Conservation (phyloP, 495 filamentous ascomycete species). For the Baudoinia panamericana region DNA sequence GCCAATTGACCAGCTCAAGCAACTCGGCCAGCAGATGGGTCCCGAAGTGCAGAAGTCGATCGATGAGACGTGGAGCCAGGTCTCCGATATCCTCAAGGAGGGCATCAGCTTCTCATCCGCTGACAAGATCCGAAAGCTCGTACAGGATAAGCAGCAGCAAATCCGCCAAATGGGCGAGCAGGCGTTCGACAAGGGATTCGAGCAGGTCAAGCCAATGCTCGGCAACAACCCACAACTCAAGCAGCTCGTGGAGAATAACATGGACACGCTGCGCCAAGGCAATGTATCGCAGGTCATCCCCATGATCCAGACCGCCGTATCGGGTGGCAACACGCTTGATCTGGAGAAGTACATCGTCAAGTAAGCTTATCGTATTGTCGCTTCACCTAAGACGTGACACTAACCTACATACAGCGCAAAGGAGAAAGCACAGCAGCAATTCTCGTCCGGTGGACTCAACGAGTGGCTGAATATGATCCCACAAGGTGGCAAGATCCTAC, state of each 20-base stretch:
- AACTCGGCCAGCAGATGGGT: slow-evolving; percentile 49
- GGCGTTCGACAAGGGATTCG: slow-evolving; percentile 48
- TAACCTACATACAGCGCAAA: slow-evolving; percentile 9
- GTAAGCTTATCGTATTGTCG: slow-evolving; percentile 1
- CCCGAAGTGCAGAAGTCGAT: slow-evolving; percentile 57
- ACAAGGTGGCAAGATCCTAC: slow-evolving; percentile 40
- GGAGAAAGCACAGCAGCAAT: slow-evolving; percentile 8
- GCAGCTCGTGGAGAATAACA: slow-evolving; percentile 49
- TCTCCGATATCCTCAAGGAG: slow-evolving; percentile 40
- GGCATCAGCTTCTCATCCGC: slow-evolving; percentile 39
- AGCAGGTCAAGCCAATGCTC: slow-evolving; percentile 47
- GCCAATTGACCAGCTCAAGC: slow-evolving; percentile 46
- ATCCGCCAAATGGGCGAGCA: slow-evolving; percentile 48
- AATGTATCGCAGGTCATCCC: slow-evolving; percentile 42
- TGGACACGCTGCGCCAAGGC: slow-evolving; percentile 44
- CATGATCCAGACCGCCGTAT: slow-evolving; percentile 40
- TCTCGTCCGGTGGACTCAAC: neutral
- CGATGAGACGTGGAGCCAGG: slow-evolving; percentile 50
- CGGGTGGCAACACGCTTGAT: slow-evolving; percentile 40
- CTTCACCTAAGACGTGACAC: neutral
- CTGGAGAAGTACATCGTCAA: slow-evolving; percentile 45
- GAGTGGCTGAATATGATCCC: slow-evolving; percentile 40
- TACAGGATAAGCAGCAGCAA: slow-evolving; percentile 52
- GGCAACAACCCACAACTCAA: slow-evolving; percentile 56
- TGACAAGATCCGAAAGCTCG: slow-evolving; percentile 41